Evolutionary conservation across 805 yeast species (phyloP), one percentile per base, ranked within the genome.

Genomic region (Martiniozyma abietophila): DNA sequence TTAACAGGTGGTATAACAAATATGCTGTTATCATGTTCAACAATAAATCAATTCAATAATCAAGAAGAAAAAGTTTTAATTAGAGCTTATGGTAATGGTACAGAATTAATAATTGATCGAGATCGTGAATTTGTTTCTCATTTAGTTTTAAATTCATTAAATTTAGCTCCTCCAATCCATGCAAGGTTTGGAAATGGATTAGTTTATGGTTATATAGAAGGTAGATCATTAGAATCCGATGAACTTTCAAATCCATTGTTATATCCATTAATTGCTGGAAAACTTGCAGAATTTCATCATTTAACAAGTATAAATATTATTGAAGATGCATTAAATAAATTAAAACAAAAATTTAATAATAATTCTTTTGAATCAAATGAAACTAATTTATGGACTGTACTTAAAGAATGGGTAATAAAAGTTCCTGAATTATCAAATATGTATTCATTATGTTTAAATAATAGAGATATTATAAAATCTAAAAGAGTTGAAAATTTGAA

Each of bases 61-160:
- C 22, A 25, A 7, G 27, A 36, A 15, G 68, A 65, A 35, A 57
- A 54, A 5, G 74, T 70, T 0, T 62, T 80, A 12, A 75, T 80
- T 36, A 61, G 92, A 39, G 76, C 81, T 0, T 80, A 81, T 45
- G 92, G 92, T 7, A 68, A 71, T 37, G 86, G 86, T 9, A 80
- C 92, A 1, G 69, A 67, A 35, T 58, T 75, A 24, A 79, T 80
- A 32, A 80, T 80, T 22, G 86, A 81, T 53, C 61, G 92, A 42
- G 76, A 76, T 44, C 60, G 86, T 24, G 92, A 80, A 50, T 77
- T 74, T 48, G 76, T 78, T 14, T 76, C 81, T 37, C 89, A 80
- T 50, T 50, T 75, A 31, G 69, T 74, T 34, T 63, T 81, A 32
- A 67, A 75, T 45, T 64, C 77, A 3, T 60, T 74, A 27, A 61